These are phyloP conservation scores for Musa itinerans DNA, from an alignment of 176 grass and related monocot species.

Conservation along the genomic window DNA sequence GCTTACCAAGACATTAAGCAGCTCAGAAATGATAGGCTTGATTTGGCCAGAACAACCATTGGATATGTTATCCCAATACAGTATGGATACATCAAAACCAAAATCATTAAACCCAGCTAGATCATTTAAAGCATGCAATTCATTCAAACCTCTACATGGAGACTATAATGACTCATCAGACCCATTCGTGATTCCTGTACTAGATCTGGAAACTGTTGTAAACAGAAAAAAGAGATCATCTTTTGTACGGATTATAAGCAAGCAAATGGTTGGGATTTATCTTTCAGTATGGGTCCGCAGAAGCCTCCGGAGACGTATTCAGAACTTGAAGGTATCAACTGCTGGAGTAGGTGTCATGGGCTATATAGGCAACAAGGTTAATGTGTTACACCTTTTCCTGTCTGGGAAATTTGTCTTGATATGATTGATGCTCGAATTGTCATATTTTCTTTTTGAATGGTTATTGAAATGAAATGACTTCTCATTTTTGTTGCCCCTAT, in stretches of 20 bases:
- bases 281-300: conserved; percentile 71
- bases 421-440: not conserved
- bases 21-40: conserved; percentile 81
- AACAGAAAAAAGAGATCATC: conserved; percentile 35
- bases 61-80: conserved; percentile 36
- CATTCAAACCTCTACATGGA: conserved; percentile 53
- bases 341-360: conserved; percentile 85
- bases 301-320: conserved; percentile 62
- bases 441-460: not conserved
- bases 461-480: not conserved
- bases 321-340: conserved; percentile 82
- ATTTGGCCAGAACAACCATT: conserved; percentile 90
- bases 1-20: conserved; percentile 53
- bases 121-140: conserved; percentile 35
- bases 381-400: not conserved
- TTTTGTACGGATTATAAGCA: conserved; percentile 75
- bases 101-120: conserved; percentile 26
- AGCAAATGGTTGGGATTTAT: conserved; percentile 90
- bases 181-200: conserved; percentile 5
- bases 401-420: conserved; percentile 6
- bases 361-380: conserved; percentile 86
- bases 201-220: conserved; percentile 26
- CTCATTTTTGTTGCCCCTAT: not conserved
- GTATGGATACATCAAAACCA: not conserved
- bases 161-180: conserved; percentile 6